phyloP scores from a whole-genome alignment of 768 basidiomycete genomes.

The Lactifluus piperatus region DNA sequence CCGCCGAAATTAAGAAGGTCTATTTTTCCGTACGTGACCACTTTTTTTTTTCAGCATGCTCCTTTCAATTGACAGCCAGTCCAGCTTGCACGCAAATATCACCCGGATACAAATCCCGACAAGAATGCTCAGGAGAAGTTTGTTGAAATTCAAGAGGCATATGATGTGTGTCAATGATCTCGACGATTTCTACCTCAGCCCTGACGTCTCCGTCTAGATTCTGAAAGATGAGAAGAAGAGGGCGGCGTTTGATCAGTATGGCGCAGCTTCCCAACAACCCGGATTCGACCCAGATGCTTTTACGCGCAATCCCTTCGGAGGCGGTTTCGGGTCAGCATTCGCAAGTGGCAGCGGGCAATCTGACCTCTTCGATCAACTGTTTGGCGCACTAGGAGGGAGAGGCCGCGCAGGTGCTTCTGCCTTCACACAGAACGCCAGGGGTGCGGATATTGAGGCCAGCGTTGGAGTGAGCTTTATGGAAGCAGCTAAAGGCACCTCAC shows the following conservation, averaged over 20 bases:
- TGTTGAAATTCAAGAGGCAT: conserved; percentile 93
- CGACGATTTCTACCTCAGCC: background rate
- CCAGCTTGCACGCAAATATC: conserved; percentile 95
- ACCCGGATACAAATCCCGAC: conserved; percentile 95
- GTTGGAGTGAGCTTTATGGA: conserved; percentile 83
- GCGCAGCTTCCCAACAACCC: conserved; percentile 83
- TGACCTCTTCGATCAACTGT: conserved; percentile 82
- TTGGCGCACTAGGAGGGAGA: conserved; percentile 55
- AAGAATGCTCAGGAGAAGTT: conserved; percentile 87
- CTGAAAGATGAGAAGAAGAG: conserved; percentile 94
- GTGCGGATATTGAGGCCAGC: conserved; percentile 75
- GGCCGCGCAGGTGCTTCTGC: conserved; percentile 36
- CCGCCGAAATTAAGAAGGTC: conserved; percentile 91
- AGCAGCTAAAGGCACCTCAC: conserved; percentile 82
- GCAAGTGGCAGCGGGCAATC: conserved; percentile 36
- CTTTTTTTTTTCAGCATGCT: background rate
- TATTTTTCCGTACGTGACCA: conserved; percentile 77
- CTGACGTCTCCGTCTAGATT: conserved; percentile 39
- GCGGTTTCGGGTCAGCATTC: conserved; percentile 49
- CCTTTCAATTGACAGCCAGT: conserved; percentile 18
- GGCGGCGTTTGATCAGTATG: conserved; percentile 85
- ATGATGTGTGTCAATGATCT: conserved; percentile 60
- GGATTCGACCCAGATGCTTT: conserved; percentile 92
- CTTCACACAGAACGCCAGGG: conserved; percentile 40
- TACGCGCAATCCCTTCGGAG: conserved; percentile 23